Percentiles rank a stretch among this genome's conserved stretches.
These are phyloP conservation scores for Aspergillus panamensis DNA, from an alignment of 495 filamentous ascomycete species.

Conservation along the genomic window DNA sequence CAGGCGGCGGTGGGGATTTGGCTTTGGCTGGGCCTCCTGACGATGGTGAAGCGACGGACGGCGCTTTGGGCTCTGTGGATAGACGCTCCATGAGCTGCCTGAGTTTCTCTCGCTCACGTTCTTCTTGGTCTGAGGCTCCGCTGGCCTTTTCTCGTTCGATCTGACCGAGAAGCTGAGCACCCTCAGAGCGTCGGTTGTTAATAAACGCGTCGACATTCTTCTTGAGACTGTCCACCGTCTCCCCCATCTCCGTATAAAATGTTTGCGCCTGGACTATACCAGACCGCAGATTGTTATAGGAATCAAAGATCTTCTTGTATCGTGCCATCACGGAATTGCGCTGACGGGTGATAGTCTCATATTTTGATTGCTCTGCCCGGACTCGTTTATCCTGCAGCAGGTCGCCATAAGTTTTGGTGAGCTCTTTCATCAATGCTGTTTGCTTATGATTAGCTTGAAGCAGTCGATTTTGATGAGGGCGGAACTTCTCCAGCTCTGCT, in stretches of 20 bases:
- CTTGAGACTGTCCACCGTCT: conserved; percentile 89
- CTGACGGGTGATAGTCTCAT: conserved; percentile 82
- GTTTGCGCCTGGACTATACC: conserved; percentile 81
- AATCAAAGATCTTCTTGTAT: conserved; percentile 89
- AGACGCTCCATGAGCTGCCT: conserved; percentile 93
- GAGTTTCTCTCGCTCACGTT: conserved; percentile 79
- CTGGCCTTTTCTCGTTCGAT: conserved; percentile 77
- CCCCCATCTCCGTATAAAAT: conserved; percentile 94
- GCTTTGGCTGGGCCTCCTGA: conserved; percentile 35
- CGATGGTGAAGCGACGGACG: conserved; percentile 42
- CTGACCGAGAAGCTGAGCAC: conserved; percentile 78
- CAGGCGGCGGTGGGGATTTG: conserved; percentile 45
- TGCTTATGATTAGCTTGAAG: conserved; percentile 94
- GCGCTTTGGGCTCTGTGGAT: conserved; percentile 64
- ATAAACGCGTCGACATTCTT: conserved; percentile 98
- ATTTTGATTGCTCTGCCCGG: conserved; percentile 88
- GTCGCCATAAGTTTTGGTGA: conserved; percentile 81
- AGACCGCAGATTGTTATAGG: conserved; percentile 85
- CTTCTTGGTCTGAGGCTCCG: conserved; percentile 69
- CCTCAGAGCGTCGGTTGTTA: conserved; percentile 87
- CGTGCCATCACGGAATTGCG: conserved; percentile 74
- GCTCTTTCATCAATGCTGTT: conserved; percentile 86
- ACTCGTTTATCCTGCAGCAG: conserved; percentile 94
- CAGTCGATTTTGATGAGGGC: conserved; percentile 85
- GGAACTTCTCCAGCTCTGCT: conserved; percentile 91